Conservation (phyloP, 176 grass and related monocot species). For the Cenchrus americanus region DNA sequence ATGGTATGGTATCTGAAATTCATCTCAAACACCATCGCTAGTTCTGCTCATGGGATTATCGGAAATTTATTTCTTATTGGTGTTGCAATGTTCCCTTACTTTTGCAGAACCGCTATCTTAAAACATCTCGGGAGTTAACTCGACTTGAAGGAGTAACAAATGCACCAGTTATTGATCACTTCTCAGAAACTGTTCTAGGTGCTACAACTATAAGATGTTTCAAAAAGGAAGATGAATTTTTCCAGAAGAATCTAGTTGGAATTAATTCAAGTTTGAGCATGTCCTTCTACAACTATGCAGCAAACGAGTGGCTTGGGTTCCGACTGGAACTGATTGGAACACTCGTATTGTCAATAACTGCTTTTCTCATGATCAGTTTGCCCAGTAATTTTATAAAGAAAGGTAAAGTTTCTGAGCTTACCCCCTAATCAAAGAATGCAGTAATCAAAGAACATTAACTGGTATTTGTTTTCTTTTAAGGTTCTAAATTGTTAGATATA, state of each 20-base stretch:
- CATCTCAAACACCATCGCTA: no score
- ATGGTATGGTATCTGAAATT: conserved; percentile 50
- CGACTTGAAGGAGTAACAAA: conserved; percentile 81
- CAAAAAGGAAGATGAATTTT: conserved; percentile 69
- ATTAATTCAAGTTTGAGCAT: conserved; percentile 86
- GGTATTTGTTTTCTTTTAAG: no score
- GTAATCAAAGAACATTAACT: no score
- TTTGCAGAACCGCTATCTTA: conserved; percentile 76
- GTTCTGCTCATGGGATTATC: no score
- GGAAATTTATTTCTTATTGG: no score
- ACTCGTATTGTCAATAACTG: conserved; percentile 74
- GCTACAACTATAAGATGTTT: conserved; percentile 82
- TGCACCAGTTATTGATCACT: conserved; percentile 90
- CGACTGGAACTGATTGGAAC: conserved; percentile 85
- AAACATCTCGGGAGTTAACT: conserved; percentile 83
- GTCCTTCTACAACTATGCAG: conserved; percentile 83
- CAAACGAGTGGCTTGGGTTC: conserved; percentile 91
- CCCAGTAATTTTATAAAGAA: conserved; percentile 88
- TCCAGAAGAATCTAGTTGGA: conserved; percentile 63
- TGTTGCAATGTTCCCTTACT: background rate
- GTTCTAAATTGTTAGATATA: no score
- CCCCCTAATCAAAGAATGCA: no score
- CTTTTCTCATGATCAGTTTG: conserved; percentile 89
- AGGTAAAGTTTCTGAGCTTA: conserved; percentile 42
- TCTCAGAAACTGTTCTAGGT: conserved; percentile 81